Base-by-base conservation (phyloP, 73 alveolate genomes). In the Diophrys sp. region DNA sequence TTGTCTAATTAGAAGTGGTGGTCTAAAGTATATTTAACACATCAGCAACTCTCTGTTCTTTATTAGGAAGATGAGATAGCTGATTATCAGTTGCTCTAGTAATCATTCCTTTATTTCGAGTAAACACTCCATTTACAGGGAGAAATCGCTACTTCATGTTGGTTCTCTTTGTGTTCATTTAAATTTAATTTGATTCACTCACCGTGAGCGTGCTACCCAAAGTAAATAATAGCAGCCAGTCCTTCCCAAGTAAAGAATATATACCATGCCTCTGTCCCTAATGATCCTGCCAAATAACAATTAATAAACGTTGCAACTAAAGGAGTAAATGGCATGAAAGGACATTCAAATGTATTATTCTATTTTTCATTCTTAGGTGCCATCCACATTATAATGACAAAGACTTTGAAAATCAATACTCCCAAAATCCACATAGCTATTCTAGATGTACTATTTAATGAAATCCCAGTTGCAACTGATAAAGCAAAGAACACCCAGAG, bases 291-390 rank as follows among this genome's bases (percentile, higher is more conserved):
- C 14, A 82, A 72, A 70, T 33, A 29, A 54, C 67, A 70, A 34
- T 82, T 82, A 24, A 74, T 67, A 14, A 74, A 14, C n/a, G 67
- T 74, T 18, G 80, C 83, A 14, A 74, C 18, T 71, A 82, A 73
- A 14, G 90, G 82, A 11, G 57, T 34, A 11, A 74, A 30, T 28
- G 90, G 82, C 25, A 70, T 75, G 1, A 56, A 57, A 1, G 90
- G 90, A 31, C 69, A 33, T 30, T 32, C 34, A 33, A 31, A 82
- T 1, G 2, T 73, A 0, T 80, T 73, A 2, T 2, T 23, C 30
- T 56, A 70, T 2, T 2, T 23, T 33, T 80, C 29, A 28, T 62
- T 29, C 18, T 2, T 2, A 0, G 29, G 25, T 23, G 25, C 1
- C 2, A 80, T 23, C 24, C 73, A 0, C 54, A 23, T 29, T 70